A percentile compares a stretch with the other conserved stretches of the same genome.
These are phyloP conservation scores for Penicillium sp. DNA, from an alignment of 2,329 filamentous ascomycete genomes.

Conservation along the genomic window DNA sequence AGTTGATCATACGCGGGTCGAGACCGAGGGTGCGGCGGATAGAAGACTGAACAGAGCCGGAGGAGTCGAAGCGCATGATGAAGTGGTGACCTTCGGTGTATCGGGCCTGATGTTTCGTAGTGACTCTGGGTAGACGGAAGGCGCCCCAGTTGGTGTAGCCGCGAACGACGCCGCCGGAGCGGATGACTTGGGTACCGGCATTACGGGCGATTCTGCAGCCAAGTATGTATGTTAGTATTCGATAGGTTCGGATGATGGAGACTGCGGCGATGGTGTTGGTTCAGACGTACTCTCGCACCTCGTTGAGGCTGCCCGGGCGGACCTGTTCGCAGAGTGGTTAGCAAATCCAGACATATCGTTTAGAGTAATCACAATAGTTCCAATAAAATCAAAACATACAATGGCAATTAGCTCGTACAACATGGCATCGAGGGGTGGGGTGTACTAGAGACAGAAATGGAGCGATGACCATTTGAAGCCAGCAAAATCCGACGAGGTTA, in stretches of 20 bases:
- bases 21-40: conserved; percentile 74
- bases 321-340: conserved; percentile 59
- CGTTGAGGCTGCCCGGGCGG: conserved; percentile 81
- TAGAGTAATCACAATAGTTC: background rate
- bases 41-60: conserved; percentile 69
- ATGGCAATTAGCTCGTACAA: conserved; percentile 97
- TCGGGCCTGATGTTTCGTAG: conserved; percentile 76
- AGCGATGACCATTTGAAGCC: conserved; percentile 19
- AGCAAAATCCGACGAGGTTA: conserved; percentile 29
- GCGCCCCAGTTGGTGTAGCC: conserved; percentile 94
- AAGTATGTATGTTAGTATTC: conserved; percentile 7
- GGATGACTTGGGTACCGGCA: conserved; percentile 78
- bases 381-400: conserved; percentile 56
- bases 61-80: conserved; percentile 91
- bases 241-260: conserved; percentile 3
- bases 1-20: conserved; percentile 87
- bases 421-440: conserved; percentile 57
- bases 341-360: conserved; percentile 6
- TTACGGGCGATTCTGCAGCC: conserved; percentile 76
- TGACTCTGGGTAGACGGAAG: conserved; percentile 78
- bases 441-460: conserved; percentile 18
- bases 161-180: conserved; percentile 82
- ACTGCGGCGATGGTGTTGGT: conserved; percentile 11
- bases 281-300: conserved; percentile 85
- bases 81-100: conserved; percentile 93